Evolutionary conservation across 2,329 filamentous ascomycete species (phyloP).

Genomic region (Plectosphaerella plurivora): DNA sequence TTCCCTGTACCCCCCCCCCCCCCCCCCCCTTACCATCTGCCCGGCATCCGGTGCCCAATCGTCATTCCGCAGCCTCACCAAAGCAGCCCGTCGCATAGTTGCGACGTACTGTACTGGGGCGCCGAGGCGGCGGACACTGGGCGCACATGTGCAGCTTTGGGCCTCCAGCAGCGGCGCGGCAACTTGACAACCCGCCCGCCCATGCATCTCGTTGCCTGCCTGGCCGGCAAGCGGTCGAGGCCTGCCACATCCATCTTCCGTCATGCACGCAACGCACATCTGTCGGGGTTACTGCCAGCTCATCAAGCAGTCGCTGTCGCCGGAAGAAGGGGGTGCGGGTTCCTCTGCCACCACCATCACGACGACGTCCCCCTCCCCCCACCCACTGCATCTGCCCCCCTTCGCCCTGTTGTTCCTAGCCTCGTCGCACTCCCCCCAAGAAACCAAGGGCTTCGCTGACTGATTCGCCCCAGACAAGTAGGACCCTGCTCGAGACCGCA

Average conservation of each 20-base stretch:
- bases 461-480: not conserved
- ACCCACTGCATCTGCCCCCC: constrained; percentile 22
- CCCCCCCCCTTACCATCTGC: not conserved
- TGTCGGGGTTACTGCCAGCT: constrained; percentile 33
- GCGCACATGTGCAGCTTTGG: no score
- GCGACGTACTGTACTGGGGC: constrained; percentile 1
- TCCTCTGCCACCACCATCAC: constrained; percentile 19
- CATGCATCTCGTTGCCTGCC: constrained; percentile 24
- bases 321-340: constrained; percentile 8
- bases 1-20: not conserved
- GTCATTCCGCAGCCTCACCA: not conserved
- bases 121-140: no score
- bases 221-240: constrained; percentile 35
- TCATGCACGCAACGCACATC: constrained; percentile 46
- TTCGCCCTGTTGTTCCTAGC: constrained; percentile 32
- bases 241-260: constrained; percentile 51
- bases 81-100: not conserved
- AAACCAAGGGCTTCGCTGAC: no score
- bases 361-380: not conserved
- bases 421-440: constrained; percentile 24
- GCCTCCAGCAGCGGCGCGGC: no score
- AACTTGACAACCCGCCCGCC: no score
- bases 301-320: constrained; percentile 39
- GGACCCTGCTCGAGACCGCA: constrained; percentile 2
- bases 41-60: not conserved